A percentile compares a stretch with the other conserved stretches of the same genome.
Evolutionary conservation across 371 early-diverging fungal species (phyloP).

Genomic region (Mortierella sp.): DNA sequence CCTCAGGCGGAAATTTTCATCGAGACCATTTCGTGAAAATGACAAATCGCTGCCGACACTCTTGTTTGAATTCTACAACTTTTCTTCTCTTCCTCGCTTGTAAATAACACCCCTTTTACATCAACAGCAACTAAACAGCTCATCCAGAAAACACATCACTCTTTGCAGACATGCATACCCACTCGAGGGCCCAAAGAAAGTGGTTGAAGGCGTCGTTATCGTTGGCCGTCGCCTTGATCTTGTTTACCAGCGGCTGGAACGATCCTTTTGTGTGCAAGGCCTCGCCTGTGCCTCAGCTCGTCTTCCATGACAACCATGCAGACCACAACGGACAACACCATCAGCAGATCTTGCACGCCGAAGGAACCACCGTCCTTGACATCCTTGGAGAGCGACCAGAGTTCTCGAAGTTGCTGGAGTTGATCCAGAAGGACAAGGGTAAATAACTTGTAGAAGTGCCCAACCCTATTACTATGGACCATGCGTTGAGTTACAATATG

Average conservation of each 20-base stretch:
- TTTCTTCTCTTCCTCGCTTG: not conserved
- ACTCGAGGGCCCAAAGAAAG: constrained; percentile 5
- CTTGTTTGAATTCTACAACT: not conserved
- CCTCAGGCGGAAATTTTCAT: not conserved
- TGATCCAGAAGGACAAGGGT: constrained; percentile 37
- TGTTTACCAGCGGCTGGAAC: not conserved
- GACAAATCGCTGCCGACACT: not conserved
- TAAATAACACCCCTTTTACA: not conserved
- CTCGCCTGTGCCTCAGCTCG: constrained; percentile 9
- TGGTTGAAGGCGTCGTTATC: constrained; percentile 5
- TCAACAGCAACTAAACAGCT: not conserved
- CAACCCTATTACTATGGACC: not conserved
- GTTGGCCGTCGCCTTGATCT: not conserved
- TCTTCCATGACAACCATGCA: not conserved
- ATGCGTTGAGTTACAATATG: not conserved
- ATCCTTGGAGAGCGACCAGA: constrained; percentile 38
- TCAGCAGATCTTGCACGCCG: not conserved
- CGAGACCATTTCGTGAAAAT: not conserved
- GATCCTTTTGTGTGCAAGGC: not conserved
- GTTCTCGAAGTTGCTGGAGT: constrained; percentile 39
- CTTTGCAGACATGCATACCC: constrained; percentile 3
- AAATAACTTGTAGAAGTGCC: not conserved
- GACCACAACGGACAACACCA: not conserved
- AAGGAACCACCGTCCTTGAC: constrained; percentile 32
- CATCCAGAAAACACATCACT: not conserved